Evolutionary conservation across 805 yeast genomes (phyloP).

Genomic region (Kodamaea nitidulidarum): DNA sequence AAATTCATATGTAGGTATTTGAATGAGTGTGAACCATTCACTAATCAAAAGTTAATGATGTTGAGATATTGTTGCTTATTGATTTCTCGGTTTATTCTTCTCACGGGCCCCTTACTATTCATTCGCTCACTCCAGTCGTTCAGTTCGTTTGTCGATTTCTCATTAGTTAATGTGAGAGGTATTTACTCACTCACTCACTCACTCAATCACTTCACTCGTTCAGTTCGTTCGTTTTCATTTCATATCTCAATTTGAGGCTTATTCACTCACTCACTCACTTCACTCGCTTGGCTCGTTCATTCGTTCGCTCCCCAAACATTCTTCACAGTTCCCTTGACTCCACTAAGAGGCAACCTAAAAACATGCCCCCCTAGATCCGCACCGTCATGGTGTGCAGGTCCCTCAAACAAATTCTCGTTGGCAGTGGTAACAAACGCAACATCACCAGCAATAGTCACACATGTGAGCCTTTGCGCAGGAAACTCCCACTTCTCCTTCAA

Average conservation of each 20-base stretch:
- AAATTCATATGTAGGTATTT: background rate
- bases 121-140: too few relatives aligned
- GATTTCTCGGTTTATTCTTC: too few relatives aligned
- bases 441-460: constrained; percentile 70
- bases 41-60: too few relatives aligned
- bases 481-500: constrained; percentile 48
- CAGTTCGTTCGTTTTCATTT: too few relatives aligned
- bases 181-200: too few relatives aligned
- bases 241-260: too few relatives aligned
- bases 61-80: background rate
- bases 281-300: background rate
- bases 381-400: constrained; percentile 46
- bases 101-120: too few relatives aligned
- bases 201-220: too few relatives aligned
- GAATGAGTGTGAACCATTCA: constrained; percentile 5
- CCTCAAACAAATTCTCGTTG: constrained; percentile 24
- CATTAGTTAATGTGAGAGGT: too few relatives aligned
- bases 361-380: constrained; percentile 60
- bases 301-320: constrained; percentile 24
- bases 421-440: constrained; percentile 63
- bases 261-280: too few relatives aligned
- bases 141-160: too few relatives aligned
- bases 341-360: constrained; percentile 41
- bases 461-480: constrained; percentile 61
- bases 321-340: constrained; percentile 26